Evolutionary conservation across 768 basidiomycete genomes (phyloP), one percentile per base, ranked within the genome.

Genomic region (Dacryopinax spathularia): DNA sequence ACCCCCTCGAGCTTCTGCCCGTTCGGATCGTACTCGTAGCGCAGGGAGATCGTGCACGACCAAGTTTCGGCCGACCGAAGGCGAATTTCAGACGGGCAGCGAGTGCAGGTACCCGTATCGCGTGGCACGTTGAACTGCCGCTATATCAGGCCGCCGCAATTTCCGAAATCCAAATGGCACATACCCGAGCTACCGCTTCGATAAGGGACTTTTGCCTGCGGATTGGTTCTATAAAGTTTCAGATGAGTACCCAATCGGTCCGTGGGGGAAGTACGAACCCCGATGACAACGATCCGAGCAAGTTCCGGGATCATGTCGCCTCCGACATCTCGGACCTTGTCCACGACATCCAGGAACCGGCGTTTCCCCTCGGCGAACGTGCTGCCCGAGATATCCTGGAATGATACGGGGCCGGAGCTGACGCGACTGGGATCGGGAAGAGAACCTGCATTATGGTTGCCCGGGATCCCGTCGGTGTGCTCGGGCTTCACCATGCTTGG

Each of bases 221-320:
- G 76, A 78, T 69, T 82, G 82, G 43, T 80, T 80, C 18, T 65
- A 41, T 62, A 37, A 3, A 15, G 18, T 16, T 12, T 7, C 5
- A 16, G 1, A 1, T 16, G 10, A 15, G 3, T 1, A 36, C 39
- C 22, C 22, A 29, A 59, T 20, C 4, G 39, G 18, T 15, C 6
- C 39, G 22, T 25, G 37, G 27, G 4, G 12, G 6, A 4, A 13
- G 37, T 34, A 1, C 22, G 3, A 33, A 22, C 35, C 15, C 81
- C 81, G 37, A 81, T 80, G 37, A 81, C 79, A 22, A 77, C 77
- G 44, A 82, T 78, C 10, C 79, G 71, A 7, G 81, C 80, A 2
- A 82, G 70, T 63, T 82, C 79, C 18, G 39, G 39, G 39, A 41
- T 41, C 4, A 41, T 5, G 18, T 41, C 39, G 6, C 39, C 39